These are phyloP conservation scores for Phytophthora aleatoria DNA, from an alignment of 352 stramenopile species.

Conservation along the genomic window DNA sequence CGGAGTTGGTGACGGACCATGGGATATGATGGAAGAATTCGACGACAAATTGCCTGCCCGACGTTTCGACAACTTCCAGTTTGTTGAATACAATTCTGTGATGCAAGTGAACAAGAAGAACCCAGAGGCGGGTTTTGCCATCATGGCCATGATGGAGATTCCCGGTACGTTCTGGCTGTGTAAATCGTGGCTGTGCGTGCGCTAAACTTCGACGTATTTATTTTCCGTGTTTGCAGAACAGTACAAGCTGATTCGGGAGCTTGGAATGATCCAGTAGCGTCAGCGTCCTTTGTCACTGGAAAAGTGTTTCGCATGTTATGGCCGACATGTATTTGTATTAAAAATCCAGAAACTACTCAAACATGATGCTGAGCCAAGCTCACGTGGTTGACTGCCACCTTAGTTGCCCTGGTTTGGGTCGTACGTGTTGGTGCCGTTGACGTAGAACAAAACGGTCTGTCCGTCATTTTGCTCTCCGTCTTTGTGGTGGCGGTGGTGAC, in stretches of 20 bases:
- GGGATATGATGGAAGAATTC: constrained; percentile 83
- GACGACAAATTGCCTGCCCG: constrained; percentile 64
- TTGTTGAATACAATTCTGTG: constrained; percentile 70
- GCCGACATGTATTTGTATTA: no score
- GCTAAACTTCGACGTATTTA: not conserved
- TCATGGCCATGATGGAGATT: constrained; percentile 77
- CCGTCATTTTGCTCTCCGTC: not conserved
- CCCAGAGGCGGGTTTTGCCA: constrained; percentile 71
- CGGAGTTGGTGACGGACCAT: constrained; percentile 77
- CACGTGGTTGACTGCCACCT: not conserved
- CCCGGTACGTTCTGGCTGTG: constrained; percentile 47
- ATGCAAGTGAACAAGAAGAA: constrained; percentile 76
- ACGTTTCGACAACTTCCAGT: constrained; percentile 82
- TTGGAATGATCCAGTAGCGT: constrained; percentile 47
- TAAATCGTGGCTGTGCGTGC: not conserved
- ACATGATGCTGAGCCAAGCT: constrained; percentile 7
- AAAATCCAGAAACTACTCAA: constrained; percentile 7
- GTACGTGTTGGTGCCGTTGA: constrained; percentile 39
- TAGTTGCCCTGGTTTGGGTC: constrained; percentile 10
- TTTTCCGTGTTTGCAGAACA: constrained; percentile 39
- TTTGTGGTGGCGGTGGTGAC: not conserved
- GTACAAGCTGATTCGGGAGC: constrained; percentile 58
- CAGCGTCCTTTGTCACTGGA: not conserved
- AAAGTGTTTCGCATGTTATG: not conserved
- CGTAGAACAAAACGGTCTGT: constrained; percentile 35